These are phyloP conservation scores for Clavulina sp. DNA, from an alignment of 768 basidiomycete genomes.

Conservation along the genomic window DNA sequence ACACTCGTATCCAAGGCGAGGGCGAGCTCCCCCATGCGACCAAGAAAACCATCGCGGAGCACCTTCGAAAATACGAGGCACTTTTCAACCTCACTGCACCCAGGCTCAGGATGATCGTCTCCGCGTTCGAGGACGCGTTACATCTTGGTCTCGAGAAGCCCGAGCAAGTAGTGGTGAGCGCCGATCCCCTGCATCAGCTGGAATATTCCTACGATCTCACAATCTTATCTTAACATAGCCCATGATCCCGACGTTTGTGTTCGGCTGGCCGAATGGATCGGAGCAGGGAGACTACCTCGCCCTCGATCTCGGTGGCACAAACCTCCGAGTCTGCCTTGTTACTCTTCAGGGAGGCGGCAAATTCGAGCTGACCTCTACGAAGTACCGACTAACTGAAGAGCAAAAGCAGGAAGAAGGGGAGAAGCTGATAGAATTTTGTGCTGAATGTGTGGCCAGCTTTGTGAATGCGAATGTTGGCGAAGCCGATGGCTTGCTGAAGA, in stretches of 20 bases:
- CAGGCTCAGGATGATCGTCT: constrained; percentile 91
- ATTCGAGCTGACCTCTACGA: constrained; percentile 95
- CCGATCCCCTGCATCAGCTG: constrained; percentile 1
- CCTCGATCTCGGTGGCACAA: constrained; percentile 84
- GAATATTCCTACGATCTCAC: neutral
- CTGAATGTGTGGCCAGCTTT: constrained; percentile 80
- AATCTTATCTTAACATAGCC: constrained; percentile 29
- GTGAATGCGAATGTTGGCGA: constrained; percentile 46
- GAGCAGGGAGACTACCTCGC: constrained; percentile 86
- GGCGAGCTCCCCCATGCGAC: constrained; percentile 85
- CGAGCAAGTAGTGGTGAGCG: constrained; percentile 73
- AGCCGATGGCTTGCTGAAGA: constrained; percentile 27
- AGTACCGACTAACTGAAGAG: constrained; percentile 92
- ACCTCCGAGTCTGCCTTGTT: constrained; percentile 96
- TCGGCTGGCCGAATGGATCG: constrained; percentile 82
- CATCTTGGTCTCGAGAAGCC: constrained; percentile 71
- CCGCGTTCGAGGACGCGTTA: constrained; percentile 85
- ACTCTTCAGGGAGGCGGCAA: constrained; percentile 82
- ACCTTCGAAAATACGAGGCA: constrained; percentile 77
- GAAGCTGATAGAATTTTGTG: constrained; percentile 93
- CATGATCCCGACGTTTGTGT: constrained; percentile 95
- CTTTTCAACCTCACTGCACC: constrained; percentile 80
- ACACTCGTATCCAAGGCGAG: constrained; percentile 76
- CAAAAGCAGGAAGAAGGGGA: constrained; percentile 98
- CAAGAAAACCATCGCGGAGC: constrained; percentile 91